Base-by-base conservation (phyloP, 2,329 filamentous ascomycete genomes). In the Rhynchosporium graminicola region DNA sequence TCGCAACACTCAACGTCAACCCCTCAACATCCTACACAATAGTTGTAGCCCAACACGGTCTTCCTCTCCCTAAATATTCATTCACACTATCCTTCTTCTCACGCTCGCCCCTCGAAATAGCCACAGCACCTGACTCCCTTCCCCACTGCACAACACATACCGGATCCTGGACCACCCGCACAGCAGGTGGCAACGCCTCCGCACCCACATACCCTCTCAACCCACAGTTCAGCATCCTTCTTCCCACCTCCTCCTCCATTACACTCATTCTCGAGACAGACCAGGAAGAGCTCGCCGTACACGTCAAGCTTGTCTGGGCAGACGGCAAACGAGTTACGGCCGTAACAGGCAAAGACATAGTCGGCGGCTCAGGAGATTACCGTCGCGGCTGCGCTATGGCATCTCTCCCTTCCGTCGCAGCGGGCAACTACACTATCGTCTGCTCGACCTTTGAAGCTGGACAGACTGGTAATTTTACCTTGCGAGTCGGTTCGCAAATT, bases 11-110 rank as follows among this genome's bases (percentile, higher is more conserved):
- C 64, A 83, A 90, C 33, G 81, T 78, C 3, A 75, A 75, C 38
- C 77, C 79, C 3, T 74, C 73, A n/a, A 78, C 75, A 51, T 70
- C 72, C 3, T 83, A 83, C 68, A 84, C 82, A 0, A 78, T 90
- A 4, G 90, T 93, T 7, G 80, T 92, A 33, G 88, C 92, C 15
- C 89, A 96, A 70, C 88, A 96, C 70, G 87, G 89, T 43, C 82
- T 98, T 4, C 88, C 90, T 1, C 78, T 89, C 3, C 81, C 85
- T 1, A 82, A 80, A 28, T 93, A 97, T 74, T 87, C 87, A n/a
- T 97, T 98, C 74, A 95, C 93, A 0, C 79, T 98, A 2, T 92
- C 91, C 0, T 85, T 91, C 50, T 92, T 97, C 74, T 93, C 92
- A 3, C 83, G 85, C 46, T 78, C 80, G 0, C 77, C 83, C 0